These are phyloP conservation scores for Calonectria leucothoes DNA, from an alignment of 2,329 filamentous ascomycete species.

Conservation along the genomic window DNA sequence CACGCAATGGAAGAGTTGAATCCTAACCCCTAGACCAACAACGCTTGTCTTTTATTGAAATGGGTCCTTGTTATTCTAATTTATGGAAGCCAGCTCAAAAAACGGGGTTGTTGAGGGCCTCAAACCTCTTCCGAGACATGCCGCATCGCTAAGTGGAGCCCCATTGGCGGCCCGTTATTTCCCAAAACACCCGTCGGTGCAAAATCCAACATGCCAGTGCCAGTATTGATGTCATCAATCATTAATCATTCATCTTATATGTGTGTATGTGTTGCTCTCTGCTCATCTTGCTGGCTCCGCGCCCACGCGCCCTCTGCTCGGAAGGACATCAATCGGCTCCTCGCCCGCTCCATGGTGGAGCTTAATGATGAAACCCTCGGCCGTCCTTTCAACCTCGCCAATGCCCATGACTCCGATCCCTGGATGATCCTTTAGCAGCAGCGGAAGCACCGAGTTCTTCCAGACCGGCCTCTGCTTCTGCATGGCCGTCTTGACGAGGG, in stretches of 20 bases:
- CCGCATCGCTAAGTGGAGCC: too few relatives aligned
- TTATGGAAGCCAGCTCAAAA: not conserved
- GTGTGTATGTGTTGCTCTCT: not conserved
- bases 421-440: not conserved
- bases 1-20: slow-evolving; percentile 8
- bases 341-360: not conserved
- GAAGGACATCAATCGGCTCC: not conserved
- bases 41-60: not conserved
- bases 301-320: not conserved
- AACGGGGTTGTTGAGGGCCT: not conserved
- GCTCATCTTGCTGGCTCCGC: not conserved
- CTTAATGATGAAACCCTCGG: not conserved
- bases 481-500: not conserved
- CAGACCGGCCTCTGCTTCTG: not conserved
- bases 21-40: slow-evolving; percentile 10
- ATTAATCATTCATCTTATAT: not conserved
- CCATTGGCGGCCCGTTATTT: not conserved
- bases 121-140: not conserved
- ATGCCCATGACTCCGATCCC: not conserved
- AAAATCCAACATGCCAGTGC: not conserved
- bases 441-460: not conserved
- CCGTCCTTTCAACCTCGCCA: not conserved
- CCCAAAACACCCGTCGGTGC: not conserved
- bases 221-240: not conserved
- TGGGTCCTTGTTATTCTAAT: too few relatives aligned